These are phyloP conservation scores for Eustoma russellianum DNA, from an alignment of 257 asterid species.

Conservation along the genomic window DNA sequence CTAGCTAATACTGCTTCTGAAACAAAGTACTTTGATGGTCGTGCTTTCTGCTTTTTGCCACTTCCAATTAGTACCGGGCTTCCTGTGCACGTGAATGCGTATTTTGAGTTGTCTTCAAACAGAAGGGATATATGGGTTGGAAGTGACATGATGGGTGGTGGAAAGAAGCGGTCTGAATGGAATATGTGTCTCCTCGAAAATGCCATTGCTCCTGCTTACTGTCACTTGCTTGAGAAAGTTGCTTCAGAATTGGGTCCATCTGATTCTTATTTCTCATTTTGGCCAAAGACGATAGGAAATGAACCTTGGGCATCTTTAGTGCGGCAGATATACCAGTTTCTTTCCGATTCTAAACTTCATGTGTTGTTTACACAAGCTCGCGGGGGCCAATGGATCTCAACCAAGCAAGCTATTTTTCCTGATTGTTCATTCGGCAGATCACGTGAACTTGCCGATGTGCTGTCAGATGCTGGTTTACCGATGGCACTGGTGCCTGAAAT, in stretches of 20 bases:
- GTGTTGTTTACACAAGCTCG: slow-evolving; percentile 76
- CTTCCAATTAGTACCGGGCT: slow-evolving; percentile 86
- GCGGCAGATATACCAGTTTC: slow-evolving; percentile 56
- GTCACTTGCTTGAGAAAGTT: slow-evolving; percentile 72
- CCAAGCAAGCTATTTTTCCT: slow-evolving; percentile 87
- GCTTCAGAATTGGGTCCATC: slow-evolving; percentile 77
- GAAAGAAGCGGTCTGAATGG: slow-evolving; percentile 95
- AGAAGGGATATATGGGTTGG: slow-evolving; percentile 98
- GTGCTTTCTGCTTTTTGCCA: slow-evolving; percentile 92
- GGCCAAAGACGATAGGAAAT: slow-evolving; percentile 66
- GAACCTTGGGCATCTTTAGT: slow-evolving; percentile 91
- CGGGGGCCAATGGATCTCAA: slow-evolving; percentile 90
- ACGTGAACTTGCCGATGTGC: slow-evolving; percentile 59
- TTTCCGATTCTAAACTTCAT: slow-evolving; percentile 59
- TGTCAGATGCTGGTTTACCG: slow-evolving; percentile 85
- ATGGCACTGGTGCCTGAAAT: slow-evolving; percentile 57
- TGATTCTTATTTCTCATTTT: slow-evolving; percentile 65
- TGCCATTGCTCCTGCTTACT: slow-evolving; percentile 90
- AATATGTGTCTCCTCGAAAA: slow-evolving; percentile 81
- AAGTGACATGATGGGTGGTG: slow-evolving; percentile 97
- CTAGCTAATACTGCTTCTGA: slow-evolving; percentile 31
- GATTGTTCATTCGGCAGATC: slow-evolving; percentile 71
- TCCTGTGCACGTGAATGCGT: slow-evolving; percentile 86
- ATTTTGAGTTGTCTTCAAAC: slow-evolving; percentile 92
- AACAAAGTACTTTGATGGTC: slow-evolving; percentile 58